A percentile compares a stretch with the other conserved stretches of the same genome.
Evolutionary conservation across 1,284 basidiomycete genomes (phyloP).

Genomic region (Xerocomus cyaneibrunnescens): DNA sequence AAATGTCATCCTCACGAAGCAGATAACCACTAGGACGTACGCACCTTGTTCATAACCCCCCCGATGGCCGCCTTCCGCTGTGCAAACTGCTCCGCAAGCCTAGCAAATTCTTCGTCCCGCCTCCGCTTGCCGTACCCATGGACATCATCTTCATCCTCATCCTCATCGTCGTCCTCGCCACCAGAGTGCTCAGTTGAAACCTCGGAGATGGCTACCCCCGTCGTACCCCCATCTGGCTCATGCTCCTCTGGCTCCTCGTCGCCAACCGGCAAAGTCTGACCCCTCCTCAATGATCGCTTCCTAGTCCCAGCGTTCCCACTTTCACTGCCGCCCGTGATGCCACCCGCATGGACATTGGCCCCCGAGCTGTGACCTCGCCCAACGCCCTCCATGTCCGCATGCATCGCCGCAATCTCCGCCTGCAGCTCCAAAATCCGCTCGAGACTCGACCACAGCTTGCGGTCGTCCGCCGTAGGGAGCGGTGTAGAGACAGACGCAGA

Average conservation of each 20-base stretch:
- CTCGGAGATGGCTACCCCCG: conserved; percentile 18
- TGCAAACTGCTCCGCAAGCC: conserved; percentile 62
- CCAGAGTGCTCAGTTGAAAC: conserved; percentile 29
- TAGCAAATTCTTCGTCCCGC: conserved; percentile 65
- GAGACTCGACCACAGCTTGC: conserved; percentile 63
- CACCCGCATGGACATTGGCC: background rate
- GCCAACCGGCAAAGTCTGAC: conserved; percentile 28
- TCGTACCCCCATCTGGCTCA: conserved; percentile 2
- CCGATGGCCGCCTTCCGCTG: conserved; percentile 65
- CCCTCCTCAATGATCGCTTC: conserved; percentile 17
- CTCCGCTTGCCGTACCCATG: conserved; percentile 46
- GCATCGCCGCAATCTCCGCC: conserved; percentile 66
- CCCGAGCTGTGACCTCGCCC: conserved; percentile 39
- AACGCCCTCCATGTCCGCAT: conserved; percentile 70
- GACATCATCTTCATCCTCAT: conserved; percentile 41
- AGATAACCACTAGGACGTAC: conserved; percentile 4
- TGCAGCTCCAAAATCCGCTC: conserved; percentile 66
- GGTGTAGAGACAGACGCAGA: background rate
- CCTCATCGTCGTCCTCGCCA: conserved; percentile 42
- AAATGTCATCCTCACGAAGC: background rate
- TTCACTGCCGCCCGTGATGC: conserved; percentile 9
- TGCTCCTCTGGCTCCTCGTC: conserved; percentile 31
- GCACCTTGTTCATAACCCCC: conserved; percentile 69
- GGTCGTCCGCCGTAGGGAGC: conserved; percentile 26
- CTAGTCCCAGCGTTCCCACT: background rate